Evolutionary conservation across 2,329 filamentous ascomycete species (phyloP).

Genomic region (Volutella citrinella): DNA sequence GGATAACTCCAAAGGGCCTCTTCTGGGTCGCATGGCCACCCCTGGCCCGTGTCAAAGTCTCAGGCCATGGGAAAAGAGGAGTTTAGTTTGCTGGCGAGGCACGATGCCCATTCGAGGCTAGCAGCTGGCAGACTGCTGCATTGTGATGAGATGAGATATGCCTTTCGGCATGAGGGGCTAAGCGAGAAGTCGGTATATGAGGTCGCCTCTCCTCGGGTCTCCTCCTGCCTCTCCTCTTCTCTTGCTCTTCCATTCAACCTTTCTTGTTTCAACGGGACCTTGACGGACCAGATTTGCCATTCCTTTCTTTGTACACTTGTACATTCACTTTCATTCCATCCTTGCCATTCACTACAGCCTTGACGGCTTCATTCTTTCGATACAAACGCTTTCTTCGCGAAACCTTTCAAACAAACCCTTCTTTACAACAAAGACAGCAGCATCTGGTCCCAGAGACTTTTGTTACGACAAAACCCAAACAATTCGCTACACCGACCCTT

Average conservation of each 20-base stretch:
- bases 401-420: constrained; percentile 14
- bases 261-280: constrained; percentile 27
- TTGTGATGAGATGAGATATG: too few species aligned
- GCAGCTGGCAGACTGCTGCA: too few species aligned
- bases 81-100: too few species aligned
- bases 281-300: constrained; percentile 29
- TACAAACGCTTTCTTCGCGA: constrained; percentile 8
- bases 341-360: constrained; percentile 26
- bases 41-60: too few species aligned
- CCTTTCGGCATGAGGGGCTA: too few species aligned
- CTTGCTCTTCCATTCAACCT: constrained; percentile 14
- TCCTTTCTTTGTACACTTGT: constrained; percentile 27
- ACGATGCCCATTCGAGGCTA: too few species aligned
- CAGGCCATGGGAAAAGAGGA: too few species aligned
- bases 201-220: constrained; percentile 1
- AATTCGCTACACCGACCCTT: background rate
- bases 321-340: constrained; percentile 25
- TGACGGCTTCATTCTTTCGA: constrained; percentile 24
- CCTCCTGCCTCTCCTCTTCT: constrained; percentile 1
- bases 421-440: constrained; percentile 12
- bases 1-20: too few species aligned
- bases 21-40: too few species aligned
- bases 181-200: too few species aligned
- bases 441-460: constrained; percentile 28
- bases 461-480: constrained; percentile 6